Evolutionary conservation across 2,329 filamentous ascomycete genomes (phyloP), one percentile per base, ranked within the genome.

Genomic region (Endocalyx cinctus): DNA sequence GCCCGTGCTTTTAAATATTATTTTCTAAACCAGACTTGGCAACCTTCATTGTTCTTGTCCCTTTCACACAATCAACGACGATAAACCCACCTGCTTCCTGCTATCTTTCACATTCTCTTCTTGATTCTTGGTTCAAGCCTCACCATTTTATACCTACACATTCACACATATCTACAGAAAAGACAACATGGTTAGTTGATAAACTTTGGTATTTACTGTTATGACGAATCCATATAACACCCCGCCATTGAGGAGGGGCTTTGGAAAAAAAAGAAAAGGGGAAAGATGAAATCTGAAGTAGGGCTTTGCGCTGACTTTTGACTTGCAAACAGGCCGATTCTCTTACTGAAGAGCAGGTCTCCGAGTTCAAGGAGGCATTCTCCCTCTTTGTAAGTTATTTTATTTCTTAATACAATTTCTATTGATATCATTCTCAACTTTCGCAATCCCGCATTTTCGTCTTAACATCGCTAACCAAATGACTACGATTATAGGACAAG

Each of bases 321-420:
- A 19, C 34, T 29, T 27, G 29, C 28, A 29, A 47, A 38, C 64
- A 97, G 90, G 90, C 90, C 66, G 92, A 98, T 66, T 90, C 90
- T 67, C 84, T 98, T 61, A 97, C 92, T 56, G 92, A 98, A 78
- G 92, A 98, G 74, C 92, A 98, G 79, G 92, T 98, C 65, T 97
- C 92, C 64, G 92, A 98, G 75, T 98, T 97, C 78, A 98, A 97
- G 85, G 92, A 98, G 75, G 92, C 92, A 35, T 98, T 98, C 74
- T 98, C 92, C 65, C 87, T 98, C 51, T 98, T 98, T 70, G 92
- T 98, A 83, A 83, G 92, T 69, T 16, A 27, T 14, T 33, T 31
- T 33, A 7, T 10, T 25, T 20, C 5, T 37, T 39, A n/a, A n/a
- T n/a, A n/a, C n/a, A n/a, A n/a, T n/a, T n/a, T n/a, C n/a, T n/a